Conservation (phyloP, 1,139 yeast species). For the Debaryomyces udenii region DNA sequence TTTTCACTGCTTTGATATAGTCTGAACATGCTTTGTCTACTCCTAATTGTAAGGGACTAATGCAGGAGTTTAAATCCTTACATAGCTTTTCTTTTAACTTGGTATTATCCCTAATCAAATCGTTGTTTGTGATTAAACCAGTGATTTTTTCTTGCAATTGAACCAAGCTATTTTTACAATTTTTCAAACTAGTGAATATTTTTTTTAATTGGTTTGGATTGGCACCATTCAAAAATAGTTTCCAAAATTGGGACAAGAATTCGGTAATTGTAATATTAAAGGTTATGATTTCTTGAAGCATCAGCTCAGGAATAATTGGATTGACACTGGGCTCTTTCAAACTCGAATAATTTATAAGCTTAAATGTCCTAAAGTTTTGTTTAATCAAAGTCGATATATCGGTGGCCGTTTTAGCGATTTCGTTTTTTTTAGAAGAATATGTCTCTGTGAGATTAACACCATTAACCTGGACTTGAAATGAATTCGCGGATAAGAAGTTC, state of each 20-base stretch:
- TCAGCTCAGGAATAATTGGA: slow-evolving; percentile 29
- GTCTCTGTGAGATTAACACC: slow-evolving; percentile 49
- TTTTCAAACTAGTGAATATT: slow-evolving; percentile 38
- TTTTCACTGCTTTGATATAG: slow-evolving; percentile 33
- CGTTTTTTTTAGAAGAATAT: slow-evolving; percentile 31
- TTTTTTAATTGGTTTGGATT: slow-evolving; percentile 45
- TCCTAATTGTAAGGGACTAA: slow-evolving; percentile 32
- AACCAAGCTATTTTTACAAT: slow-evolving; percentile 30
- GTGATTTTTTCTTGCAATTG: slow-evolving; percentile 25
- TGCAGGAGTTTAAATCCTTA: slow-evolving; percentile 36
- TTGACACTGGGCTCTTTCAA: slow-evolving; percentile 16
- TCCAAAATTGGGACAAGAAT: slow-evolving; percentile 51
- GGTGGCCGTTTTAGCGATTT: slow-evolving; percentile 50
- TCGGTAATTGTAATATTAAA: slow-evolving; percentile 46
- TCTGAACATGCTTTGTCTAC: slow-evolving; percentile 36
- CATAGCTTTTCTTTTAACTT: slow-evolving; percentile 36
- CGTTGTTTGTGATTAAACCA: slow-evolving; percentile 11
- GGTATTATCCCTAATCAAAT: slow-evolving; percentile 26
- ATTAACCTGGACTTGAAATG: slow-evolving; percentile 18
- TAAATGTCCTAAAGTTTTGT: slow-evolving; percentile 49
- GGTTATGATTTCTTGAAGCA: slow-evolving; percentile 39
- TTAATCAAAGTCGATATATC: slow-evolving; percentile 57
- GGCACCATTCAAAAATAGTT: slow-evolving; percentile 37
- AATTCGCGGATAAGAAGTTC: slow-evolving; percentile 27
- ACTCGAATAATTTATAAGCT: slow-evolving; percentile 15